Evolutionary conservation across 2,329 filamentous ascomycete genomes (phyloP).

Genomic region (Moelleriella libera): DNA sequence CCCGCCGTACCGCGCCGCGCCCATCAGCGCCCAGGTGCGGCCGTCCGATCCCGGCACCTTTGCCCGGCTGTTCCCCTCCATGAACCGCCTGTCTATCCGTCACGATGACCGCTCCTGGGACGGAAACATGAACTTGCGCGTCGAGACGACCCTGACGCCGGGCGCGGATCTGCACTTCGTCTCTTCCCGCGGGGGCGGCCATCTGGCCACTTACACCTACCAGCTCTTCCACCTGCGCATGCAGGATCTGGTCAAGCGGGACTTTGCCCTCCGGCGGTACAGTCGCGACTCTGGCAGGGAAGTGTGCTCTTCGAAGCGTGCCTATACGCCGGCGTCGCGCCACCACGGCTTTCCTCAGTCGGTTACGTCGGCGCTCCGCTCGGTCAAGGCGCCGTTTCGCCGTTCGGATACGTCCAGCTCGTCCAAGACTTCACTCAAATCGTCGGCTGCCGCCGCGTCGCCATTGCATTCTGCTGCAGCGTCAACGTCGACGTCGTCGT

Average conservation of each 20-base stretch:
- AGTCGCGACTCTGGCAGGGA: conserved; percentile 87
- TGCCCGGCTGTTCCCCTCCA: conserved; percentile 72
- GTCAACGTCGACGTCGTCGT: background rate
- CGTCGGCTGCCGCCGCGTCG: conserved; percentile 7
- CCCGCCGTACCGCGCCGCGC: background rate
- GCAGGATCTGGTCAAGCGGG: conserved; percentile 74
- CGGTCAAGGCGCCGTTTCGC: conserved; percentile 22
- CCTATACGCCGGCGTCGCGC: conserved; percentile 27
- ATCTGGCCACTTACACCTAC: conserved; percentile 30
- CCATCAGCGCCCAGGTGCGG: background rate
- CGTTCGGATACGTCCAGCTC: conserved; percentile 9
- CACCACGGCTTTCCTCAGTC: conserved; percentile 3
- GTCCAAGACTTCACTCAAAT: conserved; percentile 4
- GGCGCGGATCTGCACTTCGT: background rate
- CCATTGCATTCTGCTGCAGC: conserved; percentile 5
- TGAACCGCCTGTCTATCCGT: conserved; percentile 64
- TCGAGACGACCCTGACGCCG: conserved; percentile 45
- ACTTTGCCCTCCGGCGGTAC: conserved; percentile 85
- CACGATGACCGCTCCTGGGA: conserved; percentile 85
- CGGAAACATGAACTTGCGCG: conserved; percentile 90
- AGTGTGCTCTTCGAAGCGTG: conserved; percentile 71
- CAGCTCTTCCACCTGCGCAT: conserved; percentile 89
- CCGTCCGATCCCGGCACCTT: conserved; percentile 75
- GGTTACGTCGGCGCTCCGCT: conserved; percentile 34
- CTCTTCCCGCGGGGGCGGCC: too few relatives aligned